These are phyloP conservation scores for Trichocladium antarcticum DNA, from an alignment of 495 filamentous ascomycete species.

Conservation along the genomic window DNA sequence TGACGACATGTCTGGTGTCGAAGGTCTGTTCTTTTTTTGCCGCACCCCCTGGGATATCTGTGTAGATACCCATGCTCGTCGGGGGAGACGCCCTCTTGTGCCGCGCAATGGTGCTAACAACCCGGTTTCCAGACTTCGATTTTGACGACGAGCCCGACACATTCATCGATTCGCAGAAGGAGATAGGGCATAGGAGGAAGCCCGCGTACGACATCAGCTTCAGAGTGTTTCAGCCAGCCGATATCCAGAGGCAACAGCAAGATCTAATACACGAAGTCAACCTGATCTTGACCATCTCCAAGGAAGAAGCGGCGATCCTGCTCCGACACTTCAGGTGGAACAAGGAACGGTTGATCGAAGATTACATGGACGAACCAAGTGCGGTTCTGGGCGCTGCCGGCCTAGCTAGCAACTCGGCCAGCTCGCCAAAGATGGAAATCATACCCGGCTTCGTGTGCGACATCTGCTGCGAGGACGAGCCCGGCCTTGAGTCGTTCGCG, in stretches of 20 bases:
- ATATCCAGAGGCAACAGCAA: constrained; percentile 75
- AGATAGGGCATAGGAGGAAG: constrained; percentile 53
- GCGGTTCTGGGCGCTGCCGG: constrained; percentile 78
- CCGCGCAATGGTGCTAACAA: constrained; percentile 5
- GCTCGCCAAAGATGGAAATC: constrained; percentile 53
- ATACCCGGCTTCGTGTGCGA: constrained; percentile 77
- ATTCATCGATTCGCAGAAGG: constrained; percentile 68
- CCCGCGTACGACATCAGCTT: constrained; percentile 77
- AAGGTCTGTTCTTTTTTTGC: constrained; percentile 51
- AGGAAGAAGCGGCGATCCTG: constrained; percentile 80
- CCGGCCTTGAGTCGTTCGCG: constrained; percentile 73
- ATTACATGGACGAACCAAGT: constrained; percentile 78
- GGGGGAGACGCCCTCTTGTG: not conserved
- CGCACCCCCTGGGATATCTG: too few relatives aligned
- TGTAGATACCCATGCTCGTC: not conserved
- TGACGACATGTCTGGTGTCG: constrained; percentile 57
- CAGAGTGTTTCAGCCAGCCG: constrained; percentile 63
- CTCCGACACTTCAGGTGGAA: constrained; percentile 87
- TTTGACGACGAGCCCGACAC: constrained; percentile 58
- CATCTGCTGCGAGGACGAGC: constrained; percentile 88
- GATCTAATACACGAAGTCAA: constrained; percentile 79
- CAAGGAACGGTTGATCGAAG: constrained; percentile 84
- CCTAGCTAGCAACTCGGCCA: constrained; percentile 53
- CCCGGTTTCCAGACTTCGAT: constrained; percentile 48
- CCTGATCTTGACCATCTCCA: constrained; percentile 71